Percentiles rank a stretch among this genome's conserved stretches.
Conservation (phyloP, 2,329 filamentous ascomycete species). For the Mycocentrospora acerina region DNA sequence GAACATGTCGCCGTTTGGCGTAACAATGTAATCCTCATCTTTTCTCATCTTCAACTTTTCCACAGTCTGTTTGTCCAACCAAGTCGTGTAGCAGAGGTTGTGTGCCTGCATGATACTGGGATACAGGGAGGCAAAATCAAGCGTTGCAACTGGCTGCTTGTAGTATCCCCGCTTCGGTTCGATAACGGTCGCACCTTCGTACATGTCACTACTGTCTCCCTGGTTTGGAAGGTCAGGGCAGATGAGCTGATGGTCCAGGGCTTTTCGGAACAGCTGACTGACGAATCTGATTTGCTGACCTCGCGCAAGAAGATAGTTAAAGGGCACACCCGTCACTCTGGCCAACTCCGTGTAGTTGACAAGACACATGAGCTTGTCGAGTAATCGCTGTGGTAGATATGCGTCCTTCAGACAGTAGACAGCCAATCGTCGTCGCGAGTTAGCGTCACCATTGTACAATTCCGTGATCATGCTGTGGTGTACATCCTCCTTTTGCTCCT, state of each 20-base stretch:
- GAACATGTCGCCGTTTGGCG: slow-evolving; percentile 91
- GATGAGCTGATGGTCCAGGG: slow-evolving; percentile 87
- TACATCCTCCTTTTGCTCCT: slow-evolving; percentile 98
- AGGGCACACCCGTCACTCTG: slow-evolving; percentile 96
- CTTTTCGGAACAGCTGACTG: slow-evolving; percentile 95
- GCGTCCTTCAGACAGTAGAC: slow-evolving; percentile 98
- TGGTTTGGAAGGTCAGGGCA: slow-evolving; percentile 82
- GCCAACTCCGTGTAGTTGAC: slow-evolving; percentile 99
- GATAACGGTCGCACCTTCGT: slow-evolving; percentile 97
- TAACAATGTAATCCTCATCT: slow-evolving; percentile 94
- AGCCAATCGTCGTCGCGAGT: slow-evolving; percentile 85
- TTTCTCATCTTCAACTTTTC: slow-evolving; percentile 77
- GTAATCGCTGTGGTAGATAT: slow-evolving; percentile 86
- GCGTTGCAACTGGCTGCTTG: slow-evolving; percentile 88
- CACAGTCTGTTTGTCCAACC: slow-evolving; percentile 75
- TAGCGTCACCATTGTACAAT: slow-evolving; percentile 91
- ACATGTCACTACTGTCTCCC: slow-evolving; percentile 74
- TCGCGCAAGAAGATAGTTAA: slow-evolving; percentile 87
- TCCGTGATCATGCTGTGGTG: slow-evolving; percentile 99
- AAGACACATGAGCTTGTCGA: slow-evolving; percentile 98
- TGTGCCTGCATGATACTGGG: slow-evolving; percentile 99
- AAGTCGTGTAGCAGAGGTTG: slow-evolving; percentile 95
- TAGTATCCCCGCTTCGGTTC: slow-evolving; percentile 94
- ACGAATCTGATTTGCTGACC: slow-evolving; percentile 98
- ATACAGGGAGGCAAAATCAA: slow-evolving; percentile 98